phyloP scores from a whole-genome alignment of 148 eudicot genomes.

The Pouteria glomerata region DNA sequence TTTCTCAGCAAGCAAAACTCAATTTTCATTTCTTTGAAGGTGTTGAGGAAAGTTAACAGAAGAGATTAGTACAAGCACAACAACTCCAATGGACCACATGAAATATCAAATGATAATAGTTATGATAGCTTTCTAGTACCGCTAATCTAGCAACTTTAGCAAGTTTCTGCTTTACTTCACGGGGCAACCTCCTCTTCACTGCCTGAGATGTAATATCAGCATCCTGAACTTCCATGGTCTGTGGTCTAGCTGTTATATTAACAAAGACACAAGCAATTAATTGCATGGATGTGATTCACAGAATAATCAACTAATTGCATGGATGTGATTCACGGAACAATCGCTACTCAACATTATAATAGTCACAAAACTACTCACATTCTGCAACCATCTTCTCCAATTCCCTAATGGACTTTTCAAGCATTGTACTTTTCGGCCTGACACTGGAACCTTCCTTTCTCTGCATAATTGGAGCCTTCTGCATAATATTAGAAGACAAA shows the following conservation, averaged over 20 bases:
- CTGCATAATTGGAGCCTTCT: slow-evolving; percentile 50
- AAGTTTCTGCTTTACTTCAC: slow-evolving; percentile 87
- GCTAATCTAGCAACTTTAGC: slow-evolving; percentile 91
- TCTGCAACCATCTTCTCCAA: slow-evolving; percentile 92
- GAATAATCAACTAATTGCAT: neutral
- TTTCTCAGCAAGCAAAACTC: neutral
- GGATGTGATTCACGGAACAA: neutral
- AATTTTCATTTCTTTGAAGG: slow-evolving; percentile 7
- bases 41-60: neutral
- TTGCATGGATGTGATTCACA: too few relatives aligned
- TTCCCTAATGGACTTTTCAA: slow-evolving; percentile 87
- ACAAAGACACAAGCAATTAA: slow-evolving; percentile 11
- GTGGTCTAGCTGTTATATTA: slow-evolving; percentile 66
- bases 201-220: slow-evolving; percentile 70
- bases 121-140: slow-evolving; percentile 38
- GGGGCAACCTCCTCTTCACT: slow-evolving; percentile 85
- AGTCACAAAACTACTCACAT: slow-evolving; percentile 29
- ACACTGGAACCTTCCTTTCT: slow-evolving; percentile 71
- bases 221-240: slow-evolving; percentile 56
- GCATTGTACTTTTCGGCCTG: slow-evolving; percentile 57
- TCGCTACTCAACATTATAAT: neutral
- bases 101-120: slow-evolving; percentile 1
- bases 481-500: slow-evolving; percentile 18
- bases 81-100: neutral
- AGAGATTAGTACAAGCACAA: neutral